phyloP scores from a whole-genome alignment of 495 filamentous ascomycete species.

The Aspergillus biplanus region DNA sequence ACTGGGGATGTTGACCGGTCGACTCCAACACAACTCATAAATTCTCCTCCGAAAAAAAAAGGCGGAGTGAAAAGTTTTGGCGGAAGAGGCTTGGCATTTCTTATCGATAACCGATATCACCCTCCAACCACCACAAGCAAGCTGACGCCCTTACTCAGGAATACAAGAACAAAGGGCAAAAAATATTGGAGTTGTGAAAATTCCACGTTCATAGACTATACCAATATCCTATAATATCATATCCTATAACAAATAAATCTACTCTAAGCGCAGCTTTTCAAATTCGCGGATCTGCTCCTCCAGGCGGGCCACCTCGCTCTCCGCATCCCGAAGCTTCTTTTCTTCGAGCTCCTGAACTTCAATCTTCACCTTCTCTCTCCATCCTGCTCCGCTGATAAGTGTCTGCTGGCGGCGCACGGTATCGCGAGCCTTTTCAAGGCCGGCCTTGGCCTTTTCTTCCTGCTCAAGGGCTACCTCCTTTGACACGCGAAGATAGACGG shows the following conservation, averaged over 20 bases:
- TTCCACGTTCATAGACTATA: conserved; percentile 7
- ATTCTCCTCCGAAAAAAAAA: conserved; percentile 14
- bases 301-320: conserved; percentile 57
- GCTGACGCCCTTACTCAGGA: no score
- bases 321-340: conserved; percentile 60
- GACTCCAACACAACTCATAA: not conserved
- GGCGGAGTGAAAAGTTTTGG: conserved; percentile 31
- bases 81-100: conserved; percentile 31
- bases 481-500: conserved; percentile 70
- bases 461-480: conserved; percentile 70
- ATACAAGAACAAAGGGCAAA: conserved; percentile 5
- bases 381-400: conserved; percentile 40
- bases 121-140: not conserved
- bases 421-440: conserved; percentile 43
- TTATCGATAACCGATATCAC: conserved; percentile 34
- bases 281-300: conserved; percentile 57
- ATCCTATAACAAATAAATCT: conserved; percentile 18
- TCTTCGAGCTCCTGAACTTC: conserved; percentile 63
- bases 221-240: conserved; percentile 13
- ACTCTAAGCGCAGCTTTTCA: conserved; percentile 52
- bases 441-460: conserved; percentile 65
- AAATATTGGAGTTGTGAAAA: not conserved
- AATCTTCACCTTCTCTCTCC: conserved; percentile 51
- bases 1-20: conserved; percentile 6
- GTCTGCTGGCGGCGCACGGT: conserved; percentile 38